These are phyloP conservation scores for Cryptococcus sp. DNA, from an alignment of 1,284 basidiomycete species.

Conservation along the genomic window DNA sequence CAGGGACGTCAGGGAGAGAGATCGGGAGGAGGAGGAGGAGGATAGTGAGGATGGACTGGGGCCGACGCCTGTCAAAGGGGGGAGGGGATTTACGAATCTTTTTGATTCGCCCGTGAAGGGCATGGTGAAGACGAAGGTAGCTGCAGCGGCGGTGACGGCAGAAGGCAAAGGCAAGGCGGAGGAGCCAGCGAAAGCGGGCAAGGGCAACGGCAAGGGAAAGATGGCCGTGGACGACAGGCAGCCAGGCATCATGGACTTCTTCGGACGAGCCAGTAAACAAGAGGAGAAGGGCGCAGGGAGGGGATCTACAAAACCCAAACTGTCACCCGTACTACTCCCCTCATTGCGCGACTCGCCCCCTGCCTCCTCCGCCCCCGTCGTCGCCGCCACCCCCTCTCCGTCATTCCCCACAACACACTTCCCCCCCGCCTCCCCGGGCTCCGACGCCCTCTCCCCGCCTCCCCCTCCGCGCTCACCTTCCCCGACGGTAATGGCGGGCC, in stretches of 20 bases:
- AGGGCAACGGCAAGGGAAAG: not conserved
- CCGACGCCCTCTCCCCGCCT: not conserved
- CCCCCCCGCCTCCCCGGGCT: not conserved
- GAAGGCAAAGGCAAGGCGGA: not conserved
- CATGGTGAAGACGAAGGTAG: not conserved
- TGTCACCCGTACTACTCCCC: not conserved
- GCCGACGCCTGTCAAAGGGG: constrained; percentile 33
- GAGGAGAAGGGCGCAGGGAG: constrained; percentile 1
- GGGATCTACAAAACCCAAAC: not conserved
- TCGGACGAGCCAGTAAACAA: constrained; percentile 3
- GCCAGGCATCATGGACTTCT: constrained; percentile 14
- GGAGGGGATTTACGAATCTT: constrained; percentile 12
- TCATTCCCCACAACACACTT: not conserved
- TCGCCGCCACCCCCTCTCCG: not conserved
- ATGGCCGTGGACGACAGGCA: constrained; percentile 3
- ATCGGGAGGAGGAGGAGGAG: constrained; percentile 9
- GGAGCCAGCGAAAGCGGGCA: not conserved
- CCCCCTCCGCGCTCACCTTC: not conserved
- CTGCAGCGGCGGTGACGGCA: not conserved
- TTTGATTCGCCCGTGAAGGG: constrained; percentile 5
- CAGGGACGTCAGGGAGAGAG: not conserved
- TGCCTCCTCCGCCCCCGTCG: not conserved
- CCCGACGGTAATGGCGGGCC: not conserved
- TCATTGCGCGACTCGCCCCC: too few relatives aligned
- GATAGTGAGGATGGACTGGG: constrained; percentile 37